Percentiles rank a stretch among this genome's conserved stretches.
Conservation (phyloP, 2,329 filamentous ascomycete genomes). For the Ophiocordyceps camponoti-rufipedis region DNA sequence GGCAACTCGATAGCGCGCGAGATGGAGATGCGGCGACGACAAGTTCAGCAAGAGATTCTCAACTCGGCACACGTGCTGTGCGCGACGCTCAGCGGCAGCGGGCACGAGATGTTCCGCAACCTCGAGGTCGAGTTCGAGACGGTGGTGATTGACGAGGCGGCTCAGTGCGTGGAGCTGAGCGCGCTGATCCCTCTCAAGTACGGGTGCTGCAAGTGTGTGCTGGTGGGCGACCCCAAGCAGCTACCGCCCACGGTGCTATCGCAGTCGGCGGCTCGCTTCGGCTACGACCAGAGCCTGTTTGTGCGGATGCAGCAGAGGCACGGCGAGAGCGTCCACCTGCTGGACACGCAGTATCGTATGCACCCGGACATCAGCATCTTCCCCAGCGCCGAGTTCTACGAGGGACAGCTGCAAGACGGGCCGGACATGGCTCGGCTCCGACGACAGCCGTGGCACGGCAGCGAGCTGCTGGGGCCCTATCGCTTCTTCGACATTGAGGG, state of each 20-base stretch:
- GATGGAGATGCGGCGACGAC: constrained; percentile 66
- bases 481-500: constrained; percentile 95
- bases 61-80: constrained; percentile 86
- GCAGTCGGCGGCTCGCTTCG: constrained; percentile 76
- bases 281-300: constrained; percentile 96
- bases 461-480: constrained; percentile 69
- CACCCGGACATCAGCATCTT: constrained; percentile 90
- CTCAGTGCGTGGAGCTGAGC: constrained; percentile 93
- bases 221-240: constrained; percentile 96
- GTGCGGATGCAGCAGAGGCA: constrained; percentile 95
- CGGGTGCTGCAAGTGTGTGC: constrained; percentile 86
- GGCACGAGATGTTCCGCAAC: constrained; percentile 93
- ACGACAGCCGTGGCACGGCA: constrained; percentile 69
- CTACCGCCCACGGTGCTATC: constrained; percentile 90
- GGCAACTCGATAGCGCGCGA: constrained; percentile 69
- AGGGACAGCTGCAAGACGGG: constrained; percentile 71
- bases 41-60: constrained; percentile 79
- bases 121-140: constrained; percentile 95
- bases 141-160: constrained; percentile 94
- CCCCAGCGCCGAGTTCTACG: constrained; percentile 84
- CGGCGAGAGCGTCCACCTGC: constrained; percentile 70
- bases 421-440: constrained; percentile 63
- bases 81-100: constrained; percentile 84
- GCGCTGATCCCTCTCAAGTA: constrained; percentile 96
- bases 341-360: constrained; percentile 99